A percentile compares a stretch with the other conserved stretches of the same genome.
These are phyloP conservation scores for Paraconiothyrium brasiliense DNA, from an alignment of 2,329 filamentous ascomycete species.

Conservation along the genomic window DNA sequence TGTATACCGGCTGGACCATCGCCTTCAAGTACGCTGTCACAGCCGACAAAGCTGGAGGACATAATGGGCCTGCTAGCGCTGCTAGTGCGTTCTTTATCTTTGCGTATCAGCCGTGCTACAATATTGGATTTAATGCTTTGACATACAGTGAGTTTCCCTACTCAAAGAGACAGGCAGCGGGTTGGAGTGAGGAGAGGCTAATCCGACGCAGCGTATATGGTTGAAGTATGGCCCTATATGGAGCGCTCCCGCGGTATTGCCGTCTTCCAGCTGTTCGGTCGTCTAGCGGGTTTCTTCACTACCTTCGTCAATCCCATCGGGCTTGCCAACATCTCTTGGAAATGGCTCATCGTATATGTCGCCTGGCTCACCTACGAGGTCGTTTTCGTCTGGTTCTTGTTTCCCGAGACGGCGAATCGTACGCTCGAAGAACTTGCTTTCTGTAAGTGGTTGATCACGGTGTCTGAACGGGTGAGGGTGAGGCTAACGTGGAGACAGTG, in stretches of 20 bases:
- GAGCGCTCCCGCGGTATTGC: constrained; percentile 57
- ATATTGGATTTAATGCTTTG: constrained; percentile 69
- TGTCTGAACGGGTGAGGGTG: neutral
- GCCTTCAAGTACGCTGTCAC: constrained; percentile 60
- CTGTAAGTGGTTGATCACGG: constrained; percentile 22
- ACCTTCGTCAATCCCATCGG: constrained; percentile 69
- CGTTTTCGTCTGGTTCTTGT: constrained; percentile 70
- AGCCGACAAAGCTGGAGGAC: constrained; percentile 27
- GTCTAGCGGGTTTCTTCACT: constrained; percentile 67
- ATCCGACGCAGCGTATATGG: constrained; percentile 57
- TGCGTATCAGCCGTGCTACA: constrained; percentile 60
- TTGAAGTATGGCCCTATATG: constrained; percentile 58
- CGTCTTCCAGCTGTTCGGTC: constrained; percentile 69
- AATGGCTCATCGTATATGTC: constrained; percentile 69
- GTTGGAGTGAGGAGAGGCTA: neutral
- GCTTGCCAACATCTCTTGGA: constrained; percentile 68
- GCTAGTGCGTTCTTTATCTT: constrained; percentile 60
- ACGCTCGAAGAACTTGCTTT: constrained; percentile 72
- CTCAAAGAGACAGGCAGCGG: neutral
- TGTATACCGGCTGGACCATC: constrained; percentile 45
- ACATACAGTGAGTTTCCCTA: constrained; percentile 57
- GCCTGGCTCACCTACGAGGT: constrained; percentile 68
- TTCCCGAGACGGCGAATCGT: constrained; percentile 73
- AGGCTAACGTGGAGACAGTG: constrained; percentile 21
- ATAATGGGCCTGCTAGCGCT: constrained; percentile 49